Base-by-base conservation (phyloP, 2,329 filamentous ascomycete species). In the Phaeosphaeriaceae sp. region DNA sequence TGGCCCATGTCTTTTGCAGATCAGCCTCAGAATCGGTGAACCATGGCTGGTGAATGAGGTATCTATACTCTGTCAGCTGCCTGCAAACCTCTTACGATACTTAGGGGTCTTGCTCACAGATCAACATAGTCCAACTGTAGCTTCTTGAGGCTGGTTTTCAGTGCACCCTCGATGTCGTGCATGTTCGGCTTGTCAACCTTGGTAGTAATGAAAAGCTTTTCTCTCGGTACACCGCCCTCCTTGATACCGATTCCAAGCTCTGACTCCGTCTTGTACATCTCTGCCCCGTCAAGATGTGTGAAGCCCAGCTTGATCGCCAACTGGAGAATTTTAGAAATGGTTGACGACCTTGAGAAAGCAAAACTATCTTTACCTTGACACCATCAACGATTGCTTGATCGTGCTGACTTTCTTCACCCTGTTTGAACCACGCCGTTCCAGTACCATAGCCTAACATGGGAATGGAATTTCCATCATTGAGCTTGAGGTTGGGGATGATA, bases 381-480 rank as follows among this genome's bases (percentile, higher is more conserved):
- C 79, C 77, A 52, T 88, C 85, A 15, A 89, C 80, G 51, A 84
- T 79, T 5, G 83, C 80, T 56, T 87, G 78, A 64, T 92, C 88
- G 44, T 89, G 79, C 49, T 83, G 79, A 49, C 75, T 73, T 59
- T 83, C 81, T 9, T 82, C 77, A 1, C 79, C 78, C 3, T 73
- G 73, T 66, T 85, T 85, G 73, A 86, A 91, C 78, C 82, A 88
- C 23, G 90, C 89, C 0, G 90, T 92, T 44, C 91, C 91, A 3
- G 91, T 85, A 23, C 91, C 91, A 68, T 91, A 93, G 43, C 83
- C 88, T 19, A 93, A 80, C 82, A 91, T 84, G 11, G 91, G 91
- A 54, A 94, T 91, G 58, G 87, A 84, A 60, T 87, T 86, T 61
- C 90, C 91, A 80, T 94, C 89, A 66, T 91, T 92, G 56, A 94